These are phyloP conservation scores for Hypoxylon sp. DNA, from an alignment of 2,329 filamentous ascomycete species.

Conservation along the genomic window DNA sequence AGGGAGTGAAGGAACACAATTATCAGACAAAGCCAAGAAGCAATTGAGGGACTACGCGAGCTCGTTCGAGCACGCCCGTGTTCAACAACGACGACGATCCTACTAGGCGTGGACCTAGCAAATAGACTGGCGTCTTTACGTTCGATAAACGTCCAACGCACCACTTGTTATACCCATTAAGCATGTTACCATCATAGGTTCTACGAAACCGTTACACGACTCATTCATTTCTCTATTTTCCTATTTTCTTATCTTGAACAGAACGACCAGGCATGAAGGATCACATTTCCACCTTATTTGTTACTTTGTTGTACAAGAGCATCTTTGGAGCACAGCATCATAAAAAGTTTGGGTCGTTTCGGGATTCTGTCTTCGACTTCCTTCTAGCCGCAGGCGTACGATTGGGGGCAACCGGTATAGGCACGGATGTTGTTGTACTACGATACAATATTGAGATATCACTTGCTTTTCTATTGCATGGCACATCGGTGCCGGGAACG, in stretches of 20 bases:
- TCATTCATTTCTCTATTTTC: slow-evolving; percentile 51
- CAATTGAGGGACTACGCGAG: slow-evolving; percentile 89
- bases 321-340: slow-evolving; percentile 67
- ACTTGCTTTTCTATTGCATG: slow-evolving; percentile 53
- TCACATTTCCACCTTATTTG: slow-evolving; percentile 55
- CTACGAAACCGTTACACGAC: slow-evolving; percentile 43
- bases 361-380: slow-evolving; percentile 51
- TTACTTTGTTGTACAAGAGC: slow-evolving; percentile 62
- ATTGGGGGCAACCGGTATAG: slow-evolving; percentile 49
- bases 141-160: slow-evolving; percentile 43
- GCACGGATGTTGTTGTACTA: slow-evolving; percentile 50
- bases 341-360: slow-evolving; percentile 58
- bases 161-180: slow-evolving; percentile 50
- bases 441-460: slow-evolving; percentile 52
- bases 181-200: slow-evolving; percentile 44
- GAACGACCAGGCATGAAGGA: slow-evolving; percentile 51
- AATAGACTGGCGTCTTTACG: slow-evolving; percentile 20
- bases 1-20: slow-evolving; percentile 65
- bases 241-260: slow-evolving; percentile 43
- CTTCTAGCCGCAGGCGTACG: slow-evolving; percentile 52
- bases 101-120: slow-evolving; percentile 57
- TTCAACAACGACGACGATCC: slow-evolving; percentile 69
- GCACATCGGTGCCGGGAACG: slow-evolving; percentile 49
- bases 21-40: slow-evolving; percentile 82
- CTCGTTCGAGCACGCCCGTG: slow-evolving; percentile 86